phyloP scores from a whole-genome alignment of 2,329 filamentous ascomycete genomes.

The Pseudocercospora vitis region DNA sequence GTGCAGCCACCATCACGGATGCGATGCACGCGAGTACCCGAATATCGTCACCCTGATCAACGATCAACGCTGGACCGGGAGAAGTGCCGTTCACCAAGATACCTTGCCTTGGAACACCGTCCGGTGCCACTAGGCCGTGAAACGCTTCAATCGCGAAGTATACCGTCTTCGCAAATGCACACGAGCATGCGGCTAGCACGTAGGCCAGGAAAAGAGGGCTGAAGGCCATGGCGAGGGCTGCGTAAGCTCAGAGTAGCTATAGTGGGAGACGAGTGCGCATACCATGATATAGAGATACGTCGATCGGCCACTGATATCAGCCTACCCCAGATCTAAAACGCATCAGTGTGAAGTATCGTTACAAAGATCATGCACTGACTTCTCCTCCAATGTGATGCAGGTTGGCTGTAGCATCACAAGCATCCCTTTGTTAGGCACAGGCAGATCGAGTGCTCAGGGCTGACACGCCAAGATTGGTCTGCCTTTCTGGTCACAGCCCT shows the following conservation, averaged over 20 bases:
- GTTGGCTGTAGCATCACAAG: conserved; percentile 8
- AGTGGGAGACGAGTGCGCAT: background rate
- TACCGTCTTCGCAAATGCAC: conserved; percentile 9
- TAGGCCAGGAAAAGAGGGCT: background rate
- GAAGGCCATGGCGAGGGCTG: conserved; percentile 10
- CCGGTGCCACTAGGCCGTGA: conserved; percentile 19
- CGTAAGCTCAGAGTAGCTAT: background rate
- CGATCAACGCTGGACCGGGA: conserved; percentile 19
- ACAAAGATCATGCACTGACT: conserved; percentile 5
- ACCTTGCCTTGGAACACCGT: conserved; percentile 17
- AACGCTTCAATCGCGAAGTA: conserved; percentile 15
- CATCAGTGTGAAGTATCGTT: conserved; percentile 5
- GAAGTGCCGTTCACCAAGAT: conserved; percentile 23
- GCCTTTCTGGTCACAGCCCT: background rate
- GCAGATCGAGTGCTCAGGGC: conserved; percentile 8
- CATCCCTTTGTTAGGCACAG: background rate
- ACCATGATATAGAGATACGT: background rate
- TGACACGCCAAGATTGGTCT: background rate
- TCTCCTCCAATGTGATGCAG: conserved; percentile 11
- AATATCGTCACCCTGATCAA: conserved; percentile 22
- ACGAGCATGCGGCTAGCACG: conserved; percentile 9
- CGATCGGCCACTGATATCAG: background rate
- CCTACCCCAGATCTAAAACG: background rate
- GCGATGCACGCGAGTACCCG: conserved; percentile 12
- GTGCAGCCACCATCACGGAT: background rate